Evolutionary conservation across 148 eudicot genomes (phyloP), one percentile per base, ranked within the genome.

Genomic region (Diospyros lotus): DNA sequence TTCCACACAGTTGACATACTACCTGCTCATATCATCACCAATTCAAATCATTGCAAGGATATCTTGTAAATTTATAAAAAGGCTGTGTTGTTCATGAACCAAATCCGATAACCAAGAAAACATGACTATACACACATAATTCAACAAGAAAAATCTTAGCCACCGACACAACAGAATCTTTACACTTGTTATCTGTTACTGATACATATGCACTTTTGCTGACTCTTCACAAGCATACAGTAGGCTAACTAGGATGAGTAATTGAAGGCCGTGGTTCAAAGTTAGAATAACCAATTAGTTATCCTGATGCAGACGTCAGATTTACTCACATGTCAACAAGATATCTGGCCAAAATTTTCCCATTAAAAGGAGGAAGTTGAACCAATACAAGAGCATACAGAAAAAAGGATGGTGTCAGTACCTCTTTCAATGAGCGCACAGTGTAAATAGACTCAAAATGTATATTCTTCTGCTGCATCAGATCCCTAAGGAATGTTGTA

Each of bases 371-470:
- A 18, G 18, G 56, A 71, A 53, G 55, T 39, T 14, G 10, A 71
- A 77, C 1, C 3, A 58, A 48, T 41, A 17, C 58, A 43, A 77
- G 60, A 44, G 64, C 12, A 8, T 45, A 38, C 18, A 60, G 38
- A 42, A 56, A 45, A 41, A 42, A 58, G 28, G 66, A 68, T 14
- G 64, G 39, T n/a, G 6, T 45, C 10, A 3, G 46, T 79, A 94
- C 97, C 97, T 94, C 98, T 83, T 94, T 94, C 41, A 94, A 86
- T 62, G 89, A 78, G 62, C 97, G 97, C 60, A 94, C 90, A 78
- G 98, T 94, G 80, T 94, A 91, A 58, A 91, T 77, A 5, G 98
- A 91, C 69, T 85, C 86, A 72, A 89, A 91, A 71, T 77, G 41
- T n/a, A 91, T 80, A 82, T 91, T 91, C 64, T 75, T 86, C 79